Percentiles rank a stretch among this genome's conserved stretches.
phyloP scores from a whole-genome alignment of 305 asterid species.

The Nicotiana rustica region DNA sequence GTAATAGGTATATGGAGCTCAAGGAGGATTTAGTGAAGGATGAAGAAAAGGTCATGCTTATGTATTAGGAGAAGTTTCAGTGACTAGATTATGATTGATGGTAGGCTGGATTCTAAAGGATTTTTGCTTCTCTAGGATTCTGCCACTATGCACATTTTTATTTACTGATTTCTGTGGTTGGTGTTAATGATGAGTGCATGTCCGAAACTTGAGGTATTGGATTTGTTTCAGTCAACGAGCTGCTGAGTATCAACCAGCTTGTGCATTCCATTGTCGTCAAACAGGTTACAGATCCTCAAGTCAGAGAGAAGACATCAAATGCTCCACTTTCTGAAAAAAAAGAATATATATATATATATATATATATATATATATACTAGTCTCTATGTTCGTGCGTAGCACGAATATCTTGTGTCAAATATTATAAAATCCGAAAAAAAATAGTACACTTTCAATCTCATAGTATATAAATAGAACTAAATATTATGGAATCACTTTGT shows the following conservation, averaged over 20 bases:
- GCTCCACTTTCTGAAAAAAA: background rate
- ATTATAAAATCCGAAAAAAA: too few relatives aligned
- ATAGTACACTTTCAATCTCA: too few relatives aligned
- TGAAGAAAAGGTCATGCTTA: background rate
- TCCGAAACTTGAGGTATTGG: background rate
- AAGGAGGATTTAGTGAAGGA: slow-evolving; percentile 4
- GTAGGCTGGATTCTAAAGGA: background rate
- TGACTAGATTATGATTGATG: background rate
- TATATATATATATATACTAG: too few relatives aligned
- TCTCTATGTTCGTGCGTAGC: too few relatives aligned
- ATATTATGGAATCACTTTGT: too few relatives aligned
- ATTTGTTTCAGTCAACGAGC: background rate
- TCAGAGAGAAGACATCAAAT: background rate
- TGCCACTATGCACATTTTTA: background rate
- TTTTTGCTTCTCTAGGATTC: background rate
- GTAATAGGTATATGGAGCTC: background rate
- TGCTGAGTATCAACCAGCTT: background rate
- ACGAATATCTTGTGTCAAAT: too few relatives aligned
- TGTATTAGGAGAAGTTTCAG: background rate
- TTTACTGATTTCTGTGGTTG: background rate
- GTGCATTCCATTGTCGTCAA: background rate
- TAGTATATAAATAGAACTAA: too few relatives aligned
- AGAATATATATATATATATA: too few relatives aligned
- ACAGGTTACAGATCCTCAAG: background rate
- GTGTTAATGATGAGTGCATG: background rate